Evolutionary conservation across 768 basidiomycete genomes (phyloP).

Genomic region (Lactarius pseudohatsudake): DNA sequence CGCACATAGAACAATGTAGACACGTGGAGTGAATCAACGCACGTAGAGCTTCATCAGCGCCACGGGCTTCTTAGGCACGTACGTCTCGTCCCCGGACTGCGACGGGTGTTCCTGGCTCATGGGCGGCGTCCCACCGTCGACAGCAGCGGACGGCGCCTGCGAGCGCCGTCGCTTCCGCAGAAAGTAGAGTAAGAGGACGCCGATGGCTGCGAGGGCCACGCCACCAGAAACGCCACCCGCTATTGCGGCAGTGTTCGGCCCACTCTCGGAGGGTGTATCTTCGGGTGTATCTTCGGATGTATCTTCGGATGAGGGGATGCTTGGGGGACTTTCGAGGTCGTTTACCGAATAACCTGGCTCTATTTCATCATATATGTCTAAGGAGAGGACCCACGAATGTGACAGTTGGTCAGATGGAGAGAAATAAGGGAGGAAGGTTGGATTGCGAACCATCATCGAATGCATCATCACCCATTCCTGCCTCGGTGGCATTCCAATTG

Average conservation of each 20-base stretch:
- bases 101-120: no score
- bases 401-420: no score
- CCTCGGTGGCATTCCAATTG: not conserved
- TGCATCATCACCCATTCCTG: not conserved
- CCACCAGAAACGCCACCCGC: constrained; percentile 7
- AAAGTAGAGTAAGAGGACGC: not conserved
- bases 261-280: not conserved
- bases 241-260: not conserved
- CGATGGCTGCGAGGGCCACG: not conserved
- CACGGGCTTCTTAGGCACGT: not conserved
- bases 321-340: no score
- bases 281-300: no score
- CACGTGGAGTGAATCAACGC: not conserved
- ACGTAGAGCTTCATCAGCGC: constrained; percentile 8
- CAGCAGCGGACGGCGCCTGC: not conserved
- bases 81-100: no score
- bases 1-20: not conserved
- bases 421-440: not conserved
- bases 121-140: no score
- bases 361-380: not conserved
- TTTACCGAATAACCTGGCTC: not conserved
- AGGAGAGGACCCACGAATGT: not conserved
- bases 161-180: not conserved
- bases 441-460: not conserved
- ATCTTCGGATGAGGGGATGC: no score